Evolutionary conservation across 228 moss, liverwort and hornwort genomes (phyloP), one percentile per base, ranked within the genome.

Genomic region (Sphagnum magellanicum): DNA sequence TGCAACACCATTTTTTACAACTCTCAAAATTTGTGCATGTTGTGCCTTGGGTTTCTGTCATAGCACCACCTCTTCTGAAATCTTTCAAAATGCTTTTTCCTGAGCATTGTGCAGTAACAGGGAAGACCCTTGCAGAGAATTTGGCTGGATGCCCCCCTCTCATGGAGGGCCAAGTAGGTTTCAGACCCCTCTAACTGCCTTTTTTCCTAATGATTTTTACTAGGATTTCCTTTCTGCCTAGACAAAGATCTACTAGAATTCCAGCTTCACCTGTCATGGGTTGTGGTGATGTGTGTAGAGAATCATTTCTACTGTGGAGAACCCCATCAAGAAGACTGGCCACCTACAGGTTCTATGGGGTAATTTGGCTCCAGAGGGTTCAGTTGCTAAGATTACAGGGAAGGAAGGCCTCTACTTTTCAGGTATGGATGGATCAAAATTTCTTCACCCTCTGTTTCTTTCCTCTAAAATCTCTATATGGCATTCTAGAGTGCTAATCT

Each of bases 301-400:
- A 52, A 8, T 97, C 52, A 78, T 93, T 71, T 61, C 77, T 64
- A 70, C 93, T 0, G 0, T 97, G 8, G 97, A 93, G 73, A 79
- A 66, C 51, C 81, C 97, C 6, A 90, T 97, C 4, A 93, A 97
- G 72, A 74, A 80, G 51, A 93, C 93, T 48, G 97, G 93, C 12
- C 97, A 97, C 64, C 73, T 97, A 69, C 97, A 93, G 57, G 93
- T 91, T 50, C 71, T 97, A 6, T 97, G 87, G 79, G 97, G 97
- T 10, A 97, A 93, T 57, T 76, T 97, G 3, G 97, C 93, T 12
- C 97, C 97, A 0, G 84, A 93, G 64, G 93, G 93, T 53, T 93
- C 93, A 0, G 93, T 97, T 8, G 93, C 97, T 0, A 97, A 97
- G 55, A 97, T 97, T n/a, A 97, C 97, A 4, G 97, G 97, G 49